Evolutionary conservation across 1,139 yeast species (phyloP).

Genomic region (Casaregolazyma lundiana): DNA sequence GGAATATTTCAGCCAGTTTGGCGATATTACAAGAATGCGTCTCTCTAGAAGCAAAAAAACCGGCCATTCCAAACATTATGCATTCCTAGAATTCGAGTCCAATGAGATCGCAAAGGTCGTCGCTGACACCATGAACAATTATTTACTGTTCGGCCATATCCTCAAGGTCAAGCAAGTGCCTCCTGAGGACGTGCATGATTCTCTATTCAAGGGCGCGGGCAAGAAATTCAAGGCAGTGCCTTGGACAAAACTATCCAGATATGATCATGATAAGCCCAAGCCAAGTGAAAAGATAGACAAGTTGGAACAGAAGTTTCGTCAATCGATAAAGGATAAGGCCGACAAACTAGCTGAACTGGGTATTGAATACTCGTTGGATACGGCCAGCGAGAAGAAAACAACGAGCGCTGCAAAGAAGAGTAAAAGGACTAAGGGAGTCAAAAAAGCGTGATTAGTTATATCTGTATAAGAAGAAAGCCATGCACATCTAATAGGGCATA

Average conservation of each 20-base stretch:
- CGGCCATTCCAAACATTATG: conserved; percentile 91
- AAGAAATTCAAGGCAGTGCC: conserved; percentile 57
- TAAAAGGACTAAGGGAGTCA: conserved; percentile 7
- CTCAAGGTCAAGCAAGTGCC: conserved; percentile 58
- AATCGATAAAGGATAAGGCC: conserved; percentile 44
- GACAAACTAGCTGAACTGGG: conserved; percentile 50
- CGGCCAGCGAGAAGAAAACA: conserved; percentile 6
- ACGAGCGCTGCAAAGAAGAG: conserved; percentile 7
- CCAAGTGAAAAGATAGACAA: conserved; percentile 56
- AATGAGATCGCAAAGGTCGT: conserved; percentile 80
- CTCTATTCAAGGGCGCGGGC: conserved; percentile 52
- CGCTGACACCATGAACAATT: conserved; percentile 93
- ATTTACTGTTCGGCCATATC: conserved; percentile 81
- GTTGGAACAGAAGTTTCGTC: conserved; percentile 47
- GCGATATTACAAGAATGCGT: conserved; percentile 70
- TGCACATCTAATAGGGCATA: neutral
- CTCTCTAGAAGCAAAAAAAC: conserved; percentile 86
- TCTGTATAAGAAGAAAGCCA: neutral
- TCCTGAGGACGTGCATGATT: conserved; percentile 41
- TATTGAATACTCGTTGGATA: conserved; percentile 38
- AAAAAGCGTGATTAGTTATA: neutral
- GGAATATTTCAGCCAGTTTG: conserved; percentile 84
- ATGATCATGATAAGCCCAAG: conserved; percentile 54
- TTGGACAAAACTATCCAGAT: conserved; percentile 52
- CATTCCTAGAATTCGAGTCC: conserved; percentile 76